phyloP scores from a whole-genome alignment of 1,284 basidiomycete species.

The Agaricales sp. region DNA sequence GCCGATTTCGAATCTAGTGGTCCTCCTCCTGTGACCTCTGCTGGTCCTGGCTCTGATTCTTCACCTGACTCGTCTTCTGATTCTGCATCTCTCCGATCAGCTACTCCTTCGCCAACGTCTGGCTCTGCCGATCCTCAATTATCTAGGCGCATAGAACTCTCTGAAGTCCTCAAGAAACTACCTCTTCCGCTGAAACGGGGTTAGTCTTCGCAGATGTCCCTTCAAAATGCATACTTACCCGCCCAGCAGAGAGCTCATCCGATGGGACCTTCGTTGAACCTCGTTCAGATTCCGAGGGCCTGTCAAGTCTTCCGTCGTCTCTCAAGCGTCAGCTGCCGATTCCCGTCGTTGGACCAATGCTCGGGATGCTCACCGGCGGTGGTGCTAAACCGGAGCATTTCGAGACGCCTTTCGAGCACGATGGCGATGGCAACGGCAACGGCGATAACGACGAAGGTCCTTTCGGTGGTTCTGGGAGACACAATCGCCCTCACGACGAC shows the following conservation, averaged over 20 bases:
- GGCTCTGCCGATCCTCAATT: neutral
- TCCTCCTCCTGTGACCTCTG: neutral
- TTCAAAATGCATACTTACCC: too few species aligned
- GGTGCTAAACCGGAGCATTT: neutral
- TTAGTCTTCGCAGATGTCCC: too few species aligned
- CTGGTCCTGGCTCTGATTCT: neutral
- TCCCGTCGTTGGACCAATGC: neutral
- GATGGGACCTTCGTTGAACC: too few species aligned
- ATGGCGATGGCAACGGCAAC: neutral
- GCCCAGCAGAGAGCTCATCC: too few species aligned
- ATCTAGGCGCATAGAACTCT: neutral
- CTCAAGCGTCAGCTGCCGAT: neutral
- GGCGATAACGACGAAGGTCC: neutral
- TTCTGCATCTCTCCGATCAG: neutral
- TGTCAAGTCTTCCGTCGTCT: too few species aligned
- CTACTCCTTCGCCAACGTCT: neutral
- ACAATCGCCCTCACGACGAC: neutral
- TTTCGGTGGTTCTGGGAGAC: neutral
- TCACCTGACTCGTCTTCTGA: neutral
- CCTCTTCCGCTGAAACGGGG: too few species aligned
- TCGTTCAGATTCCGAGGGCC: too few species aligned
- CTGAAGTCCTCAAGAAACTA: too few species aligned
- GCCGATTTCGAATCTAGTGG: neutral
- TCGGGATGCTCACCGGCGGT: neutral
- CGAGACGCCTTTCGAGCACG: neutral